These are phyloP conservation scores for Spiraea crenata DNA, from an alignment of 331 rosid genomes.

Conservation along the genomic window DNA sequence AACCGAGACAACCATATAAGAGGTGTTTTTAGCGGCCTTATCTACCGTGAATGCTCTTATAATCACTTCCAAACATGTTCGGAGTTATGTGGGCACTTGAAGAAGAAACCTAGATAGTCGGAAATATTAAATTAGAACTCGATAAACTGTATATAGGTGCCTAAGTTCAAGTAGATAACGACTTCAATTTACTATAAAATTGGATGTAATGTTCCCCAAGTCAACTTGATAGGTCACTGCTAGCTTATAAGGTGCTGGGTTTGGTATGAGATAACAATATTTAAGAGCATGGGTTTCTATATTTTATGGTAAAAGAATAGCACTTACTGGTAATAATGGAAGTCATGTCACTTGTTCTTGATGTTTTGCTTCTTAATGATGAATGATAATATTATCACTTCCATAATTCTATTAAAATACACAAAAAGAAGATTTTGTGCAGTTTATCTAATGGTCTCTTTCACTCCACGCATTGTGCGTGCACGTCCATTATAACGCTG, in stretches of 20 bases:
- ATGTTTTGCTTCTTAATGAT: neutral
- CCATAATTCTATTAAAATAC: neutral
- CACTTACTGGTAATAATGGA: constrained; percentile 25
- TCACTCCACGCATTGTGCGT: constrained; percentile 29
- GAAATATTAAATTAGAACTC: no score
- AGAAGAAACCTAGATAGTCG: no score
- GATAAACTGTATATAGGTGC: no score
- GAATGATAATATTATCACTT: constrained; percentile 7
- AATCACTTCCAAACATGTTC: no score
- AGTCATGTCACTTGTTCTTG: constrained; percentile 20
- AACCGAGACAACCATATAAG: no score
- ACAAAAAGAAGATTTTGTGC: neutral
- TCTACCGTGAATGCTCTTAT: no score
- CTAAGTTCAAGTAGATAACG: no score
- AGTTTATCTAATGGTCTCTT: constrained; percentile 8
- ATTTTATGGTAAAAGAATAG: constrained; percentile 12
- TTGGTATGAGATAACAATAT: constrained; percentile 24
- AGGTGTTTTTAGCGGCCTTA: no score
- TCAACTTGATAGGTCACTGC: constrained; percentile 27
- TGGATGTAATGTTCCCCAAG: neutral
- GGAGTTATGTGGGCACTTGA: no score
- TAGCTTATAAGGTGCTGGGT: constrained; percentile 4
- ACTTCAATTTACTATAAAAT: neutral
- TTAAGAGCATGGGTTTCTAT: neutral
- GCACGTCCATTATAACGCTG: constrained; percentile 40